Conservation (phyloP, 116 monocot genomes). For the Cymodocea nodosa region DNA sequence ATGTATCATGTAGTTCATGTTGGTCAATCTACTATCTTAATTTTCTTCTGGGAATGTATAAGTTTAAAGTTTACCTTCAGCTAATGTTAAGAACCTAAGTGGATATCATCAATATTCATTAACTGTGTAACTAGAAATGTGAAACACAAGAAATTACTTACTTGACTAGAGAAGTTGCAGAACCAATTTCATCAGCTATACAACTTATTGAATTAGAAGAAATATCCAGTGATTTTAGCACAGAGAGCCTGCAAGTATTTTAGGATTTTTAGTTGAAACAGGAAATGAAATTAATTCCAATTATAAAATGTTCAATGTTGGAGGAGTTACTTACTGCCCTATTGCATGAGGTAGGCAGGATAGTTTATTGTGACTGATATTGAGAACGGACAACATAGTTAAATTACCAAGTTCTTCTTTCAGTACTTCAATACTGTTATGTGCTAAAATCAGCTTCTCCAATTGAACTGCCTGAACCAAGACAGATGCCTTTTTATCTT, state of each 20-base stretch:
- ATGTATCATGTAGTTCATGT: no score
- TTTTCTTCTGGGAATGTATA: no score
- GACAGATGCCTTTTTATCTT: no score
- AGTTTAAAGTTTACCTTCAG: no score
- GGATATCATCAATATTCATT: not conserved
- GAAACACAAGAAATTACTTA: slow-evolving; percentile 15
- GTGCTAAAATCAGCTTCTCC: slow-evolving; percentile 90
- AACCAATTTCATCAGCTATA: slow-evolving; percentile 76
- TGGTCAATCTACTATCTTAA: no score
- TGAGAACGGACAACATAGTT: slow-evolving; percentile 49
- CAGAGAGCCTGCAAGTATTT: slow-evolving; percentile 42
- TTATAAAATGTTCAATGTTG: not conserved
- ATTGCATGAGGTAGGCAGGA: slow-evolving; percentile 59
- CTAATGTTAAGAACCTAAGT: no score
- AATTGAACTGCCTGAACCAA: slow-evolving; percentile 63
- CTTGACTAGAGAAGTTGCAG: slow-evolving; percentile 67
- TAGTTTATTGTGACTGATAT: slow-evolving; percentile 87
- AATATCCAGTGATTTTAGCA: slow-evolving; percentile 72
- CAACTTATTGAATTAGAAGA: slow-evolving; percentile 57
- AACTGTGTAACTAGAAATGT: not conserved
- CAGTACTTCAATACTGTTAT: slow-evolving; percentile 71
- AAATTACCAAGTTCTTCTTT: slow-evolving; percentile 66
- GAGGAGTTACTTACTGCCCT: slow-evolving; percentile 59
- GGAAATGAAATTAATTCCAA: not conserved
- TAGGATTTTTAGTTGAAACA: not conserved